Evolutionary conservation across 129 eudicot species (phyloP), one percentile per base, ranked within the genome.

Genomic region (sunflower (Helianthus annuus)): DNA sequence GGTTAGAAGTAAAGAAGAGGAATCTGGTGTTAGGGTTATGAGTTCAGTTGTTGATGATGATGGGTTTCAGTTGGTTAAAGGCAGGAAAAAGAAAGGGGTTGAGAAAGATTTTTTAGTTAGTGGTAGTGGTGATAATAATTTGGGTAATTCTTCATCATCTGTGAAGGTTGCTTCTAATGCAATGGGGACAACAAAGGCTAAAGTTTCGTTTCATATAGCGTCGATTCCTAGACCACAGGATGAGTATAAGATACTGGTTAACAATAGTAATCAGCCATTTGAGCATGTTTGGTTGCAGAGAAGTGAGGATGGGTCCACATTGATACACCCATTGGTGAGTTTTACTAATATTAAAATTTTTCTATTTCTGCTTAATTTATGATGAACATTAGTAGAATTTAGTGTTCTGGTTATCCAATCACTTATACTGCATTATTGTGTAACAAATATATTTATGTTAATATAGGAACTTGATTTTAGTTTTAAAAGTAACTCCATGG

Each of bases 221-320:
- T 69, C 86, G 0, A 85, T 94, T 45, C 79, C 78, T 6, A 79
- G 76, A 79, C 99, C 99, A 4, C 99, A 94, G 49, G 89, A 86
- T 54, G 94, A 82, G 89, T 90, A 83, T 78, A 90, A 84, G 68
- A 88, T 94, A 16, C 61, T 84, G 61, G 99, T 94, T 16, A 88
- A 88, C 42, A 90, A 94, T 72, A 12, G 76, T 0, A 90, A 90
- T 40, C 88, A 85, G 92, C 97, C 89, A 1, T 90, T 84, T 70
- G 85, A 90, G 60, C 96, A 95, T 84, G 91, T 90, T 62, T 89
- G 89, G 94, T 67, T 88, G 83, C 80, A 86, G 78, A 84, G 80
- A 54, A 84, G 88, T 79, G 89, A 86, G 63, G 97, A 95, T 80
- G 96, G 96, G 6, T 80, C 97, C 19, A 82, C 78, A 74, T 51